These are phyloP conservation scores for Parietaria judaica DNA, from an alignment of 306 rosid species.

Conservation along the genomic window DNA sequence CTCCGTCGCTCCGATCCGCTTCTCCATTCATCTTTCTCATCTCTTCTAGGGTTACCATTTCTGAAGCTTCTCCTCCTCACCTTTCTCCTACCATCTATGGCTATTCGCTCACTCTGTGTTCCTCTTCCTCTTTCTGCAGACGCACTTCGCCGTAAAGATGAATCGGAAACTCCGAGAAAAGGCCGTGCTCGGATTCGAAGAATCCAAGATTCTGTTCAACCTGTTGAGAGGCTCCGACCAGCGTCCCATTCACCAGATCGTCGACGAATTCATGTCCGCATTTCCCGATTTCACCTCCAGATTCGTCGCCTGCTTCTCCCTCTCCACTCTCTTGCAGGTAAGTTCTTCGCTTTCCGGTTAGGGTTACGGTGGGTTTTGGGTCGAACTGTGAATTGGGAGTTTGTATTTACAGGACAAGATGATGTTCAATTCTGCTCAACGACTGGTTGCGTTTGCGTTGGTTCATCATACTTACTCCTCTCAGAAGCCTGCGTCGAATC, in stretches of 20 bases:
- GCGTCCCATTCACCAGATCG: conserved; percentile 54
- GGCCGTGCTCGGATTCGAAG: conserved; percentile 49
- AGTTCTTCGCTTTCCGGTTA: not conserved
- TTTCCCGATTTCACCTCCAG: conserved; percentile 33
- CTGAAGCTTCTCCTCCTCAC: too few relatives aligned
- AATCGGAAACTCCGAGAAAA: conserved; percentile 12
- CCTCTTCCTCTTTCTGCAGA: too few relatives aligned
- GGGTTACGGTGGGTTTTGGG: conserved; percentile 11
- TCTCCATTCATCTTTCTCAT: too few relatives aligned
- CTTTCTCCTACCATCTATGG: too few relatives aligned
- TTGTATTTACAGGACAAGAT: conserved; percentile 30
- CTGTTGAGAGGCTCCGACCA: conserved; percentile 44
- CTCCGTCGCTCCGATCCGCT: too few relatives aligned
- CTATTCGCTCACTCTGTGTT: too few relatives aligned
- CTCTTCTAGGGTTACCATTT: too few relatives aligned
- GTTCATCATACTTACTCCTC: conserved; percentile 72
- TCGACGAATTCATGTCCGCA: conserved; percentile 51
- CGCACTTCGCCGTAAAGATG: too few relatives aligned
- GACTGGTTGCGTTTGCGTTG: conserved; percentile 60
- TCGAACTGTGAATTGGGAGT: not conserved
- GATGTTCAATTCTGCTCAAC: conserved; percentile 44
- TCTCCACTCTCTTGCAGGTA: conserved; percentile 63
- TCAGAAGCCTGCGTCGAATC: conserved; percentile 59
- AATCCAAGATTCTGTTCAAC: conserved; percentile 42
- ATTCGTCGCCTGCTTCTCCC: conserved; percentile 59